Evolutionary conservation across 2,329 filamentous ascomycete genomes (phyloP), one percentile per base, ranked within the genome.

Genomic region (Aspergillus hortae): DNA sequence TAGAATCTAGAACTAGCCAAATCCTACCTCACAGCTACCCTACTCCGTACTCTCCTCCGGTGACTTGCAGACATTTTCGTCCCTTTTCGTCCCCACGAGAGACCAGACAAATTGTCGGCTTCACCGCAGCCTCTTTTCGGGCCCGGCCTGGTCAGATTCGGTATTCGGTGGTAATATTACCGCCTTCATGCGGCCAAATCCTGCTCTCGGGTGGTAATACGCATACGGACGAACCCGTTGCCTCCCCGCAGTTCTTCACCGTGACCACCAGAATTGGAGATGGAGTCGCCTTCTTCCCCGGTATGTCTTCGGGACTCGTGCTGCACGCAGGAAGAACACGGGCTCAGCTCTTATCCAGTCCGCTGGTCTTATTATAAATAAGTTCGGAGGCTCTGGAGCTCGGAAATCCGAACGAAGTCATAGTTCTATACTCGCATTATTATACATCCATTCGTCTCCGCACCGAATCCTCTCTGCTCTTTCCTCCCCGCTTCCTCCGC

Each of bases 81-180:
- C 17, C 17, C 40, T 50, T 52, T 44, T 42, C 25, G 19, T 57
- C 51, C 49, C 57, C 56, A 56, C 55, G 55, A 56, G 49, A 45
- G 23, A 14, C 42, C 44, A 36, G 17, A 44, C 14, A 17, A 19
- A 10, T n/a, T 23, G 14, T 3, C 10, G 4, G 15, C 52, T 62
- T 69, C 67, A 70, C 67, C 67, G 67, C 64, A 69, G 59, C 46
- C 67, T 67, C 60, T 61, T 68, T 69, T 66, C 49, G 67, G 66
- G 52, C 48, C 14, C 14, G 17, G 44, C 49, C 33, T 47, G 25
- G 50, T 48, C 44, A 42, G 32, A 53, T 49, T 25, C 9, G 27
- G 48, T 56, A 32, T 14, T 17, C 27, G 54, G 57, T 50, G 33
- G 50, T 56, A 62, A 42, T 0, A 23, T 45, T 43, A 21, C 7